Evolutionary conservation across 1,284 basidiomycete genomes (phyloP).

Genomic region (Exobasidium cylindrosporum): DNA sequence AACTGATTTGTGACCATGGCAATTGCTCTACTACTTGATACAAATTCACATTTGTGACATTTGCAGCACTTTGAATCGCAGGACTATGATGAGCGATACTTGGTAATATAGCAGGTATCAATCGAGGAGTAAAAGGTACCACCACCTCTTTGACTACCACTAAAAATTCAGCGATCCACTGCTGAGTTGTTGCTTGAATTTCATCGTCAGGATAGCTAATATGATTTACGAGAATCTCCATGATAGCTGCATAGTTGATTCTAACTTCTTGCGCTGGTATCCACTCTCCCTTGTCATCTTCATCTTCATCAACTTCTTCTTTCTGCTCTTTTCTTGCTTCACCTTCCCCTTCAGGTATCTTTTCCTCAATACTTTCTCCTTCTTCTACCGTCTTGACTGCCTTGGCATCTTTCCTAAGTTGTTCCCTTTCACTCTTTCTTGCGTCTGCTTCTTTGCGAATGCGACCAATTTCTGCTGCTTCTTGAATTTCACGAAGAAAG

Average conservation of each 20-base stretch:
- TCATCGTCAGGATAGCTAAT: constrained; percentile 68
- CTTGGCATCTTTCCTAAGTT: constrained; percentile 41
- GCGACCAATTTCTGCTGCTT: constrained; percentile 36
- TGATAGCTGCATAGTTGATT: constrained; percentile 85
- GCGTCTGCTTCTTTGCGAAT: constrained; percentile 24
- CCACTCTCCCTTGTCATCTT: constrained; percentile 62
- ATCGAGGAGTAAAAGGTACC: constrained; percentile 86
- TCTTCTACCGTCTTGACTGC: constrained; percentile 3
- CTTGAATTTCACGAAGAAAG: constrained; percentile 72
- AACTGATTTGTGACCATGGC: neutral
- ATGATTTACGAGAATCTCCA: constrained; percentile 90
- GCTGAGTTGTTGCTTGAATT: constrained; percentile 61
- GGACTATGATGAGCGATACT: constrained; percentile 87
- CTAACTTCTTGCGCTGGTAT: constrained; percentile 86
- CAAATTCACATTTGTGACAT: constrained; percentile 80
- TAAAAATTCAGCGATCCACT: constrained; percentile 90
- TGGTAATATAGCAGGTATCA: constrained; percentile 86
- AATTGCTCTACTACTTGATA: constrained; percentile 74
- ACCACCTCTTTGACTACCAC: constrained; percentile 84
- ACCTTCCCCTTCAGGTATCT: constrained; percentile 52
- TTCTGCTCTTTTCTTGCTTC: constrained; percentile 48
- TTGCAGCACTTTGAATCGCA: constrained; percentile 82
- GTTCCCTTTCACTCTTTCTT: constrained; percentile 36
- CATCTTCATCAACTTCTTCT: constrained; percentile 43
- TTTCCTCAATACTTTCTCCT: constrained; percentile 6